phyloP scores from a whole-genome alignment of 306 rosid genomes.

The Begonia masoniana region DNA sequence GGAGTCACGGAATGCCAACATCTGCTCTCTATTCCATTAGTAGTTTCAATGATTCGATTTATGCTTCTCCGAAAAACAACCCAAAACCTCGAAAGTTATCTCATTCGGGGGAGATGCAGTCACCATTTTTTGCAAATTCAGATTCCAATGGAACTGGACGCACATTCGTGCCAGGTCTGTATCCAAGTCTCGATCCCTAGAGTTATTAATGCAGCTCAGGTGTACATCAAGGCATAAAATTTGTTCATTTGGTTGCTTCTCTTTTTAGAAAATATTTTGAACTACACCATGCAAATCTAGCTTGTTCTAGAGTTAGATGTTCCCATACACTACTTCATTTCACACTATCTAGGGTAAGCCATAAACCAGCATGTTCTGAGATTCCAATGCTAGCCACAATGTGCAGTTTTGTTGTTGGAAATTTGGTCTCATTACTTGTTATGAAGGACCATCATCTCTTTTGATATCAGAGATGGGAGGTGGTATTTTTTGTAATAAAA shows the following conservation, averaged over 20 bases:
- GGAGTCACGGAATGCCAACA: conserved; percentile 67
- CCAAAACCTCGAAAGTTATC: conserved; percentile 59
- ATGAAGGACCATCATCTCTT: not conserved
- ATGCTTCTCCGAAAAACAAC: conserved; percentile 62
- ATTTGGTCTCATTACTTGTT: not conserved
- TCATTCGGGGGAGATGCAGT: conserved; percentile 75
- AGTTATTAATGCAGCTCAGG: no score
- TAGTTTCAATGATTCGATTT: conserved; percentile 45
- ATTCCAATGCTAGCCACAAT: no score
- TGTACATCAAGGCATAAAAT: no score
- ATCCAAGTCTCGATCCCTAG: conserved; percentile 36
- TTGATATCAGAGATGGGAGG: not conserved
- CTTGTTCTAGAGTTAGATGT: no score
- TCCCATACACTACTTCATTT: no score
- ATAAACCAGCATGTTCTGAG: no score
- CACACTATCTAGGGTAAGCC: no score
- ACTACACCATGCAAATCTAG: not conserved
- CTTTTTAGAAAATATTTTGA: no score
- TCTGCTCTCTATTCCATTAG: conserved; percentile 61
- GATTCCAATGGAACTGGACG: conserved; percentile 75
- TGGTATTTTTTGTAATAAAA: not conserved
- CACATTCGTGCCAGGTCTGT: conserved; percentile 32
- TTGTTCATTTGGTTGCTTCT: not conserved
- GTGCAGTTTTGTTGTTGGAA: no score
- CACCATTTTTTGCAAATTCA: conserved; percentile 42